Conservation (phyloP, 352 stramenopile species). For the Pythium scleroteichum region DNA sequence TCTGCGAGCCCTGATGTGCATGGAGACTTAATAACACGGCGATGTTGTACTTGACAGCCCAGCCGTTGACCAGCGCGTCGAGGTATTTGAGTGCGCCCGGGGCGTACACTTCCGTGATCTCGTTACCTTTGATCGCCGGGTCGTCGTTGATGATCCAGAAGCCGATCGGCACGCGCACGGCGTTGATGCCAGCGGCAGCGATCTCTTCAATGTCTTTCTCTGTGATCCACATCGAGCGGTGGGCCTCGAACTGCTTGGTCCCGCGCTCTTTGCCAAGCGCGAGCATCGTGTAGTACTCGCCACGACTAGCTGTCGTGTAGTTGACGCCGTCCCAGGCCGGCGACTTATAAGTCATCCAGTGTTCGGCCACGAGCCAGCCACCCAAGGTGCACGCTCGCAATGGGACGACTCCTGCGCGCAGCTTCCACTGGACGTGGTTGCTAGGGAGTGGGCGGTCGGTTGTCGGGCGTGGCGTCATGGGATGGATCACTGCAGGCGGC, state of each 20-base stretch:
- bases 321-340: constrained; percentile 56
- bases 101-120: constrained; percentile 20
- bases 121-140: not conserved
- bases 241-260: constrained; percentile 37
- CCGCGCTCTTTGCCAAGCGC: constrained; percentile 17
- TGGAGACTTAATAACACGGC: constrained; percentile 61
- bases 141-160: constrained; percentile 55
- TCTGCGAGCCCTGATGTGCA: constrained; percentile 54
- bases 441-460: not conserved
- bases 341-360: constrained; percentile 56
- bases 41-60: constrained; percentile 52
- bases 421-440: constrained; percentile 22
- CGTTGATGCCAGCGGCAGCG: constrained; percentile 32
- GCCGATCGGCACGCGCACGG: constrained; percentile 36
- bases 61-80: constrained; percentile 50
- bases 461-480: not conserved
- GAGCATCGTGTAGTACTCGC: constrained; percentile 18
- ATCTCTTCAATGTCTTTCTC: constrained; percentile 47
- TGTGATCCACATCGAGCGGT: constrained; percentile 57
- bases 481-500: not conserved
- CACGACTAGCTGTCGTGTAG: not conserved
- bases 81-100: constrained; percentile 43
- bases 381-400: constrained; percentile 59
- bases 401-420: constrained; percentile 26
- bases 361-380: constrained; percentile 31